A percentile compares a stretch with the other conserved stretches of the same genome.
These are phyloP conservation scores for Rhododendron vialii DNA, from an alignment of 148 eudicot species.

Conservation along the genomic window DNA sequence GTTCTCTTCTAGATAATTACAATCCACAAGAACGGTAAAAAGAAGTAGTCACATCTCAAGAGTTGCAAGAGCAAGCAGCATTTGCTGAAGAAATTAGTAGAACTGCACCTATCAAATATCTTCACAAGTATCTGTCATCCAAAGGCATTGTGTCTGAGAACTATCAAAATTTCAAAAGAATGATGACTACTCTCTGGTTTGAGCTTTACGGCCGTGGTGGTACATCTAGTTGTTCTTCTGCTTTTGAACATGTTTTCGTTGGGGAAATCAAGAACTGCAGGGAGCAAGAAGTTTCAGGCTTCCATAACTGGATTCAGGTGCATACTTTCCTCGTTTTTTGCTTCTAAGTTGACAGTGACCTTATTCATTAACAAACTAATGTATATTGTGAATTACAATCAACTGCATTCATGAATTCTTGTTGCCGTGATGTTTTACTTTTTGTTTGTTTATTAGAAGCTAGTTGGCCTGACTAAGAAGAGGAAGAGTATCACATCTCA, in stretches of 20 bases:
- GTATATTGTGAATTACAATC: background rate
- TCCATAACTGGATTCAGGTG: constrained; percentile 99
- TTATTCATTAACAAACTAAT: background rate
- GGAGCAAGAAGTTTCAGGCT: constrained; percentile 81
- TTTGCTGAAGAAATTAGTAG: constrained; percentile 94
- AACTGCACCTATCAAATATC: constrained; percentile 91
- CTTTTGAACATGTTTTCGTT: constrained; percentile 98
- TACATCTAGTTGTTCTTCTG: constrained; percentile 65
- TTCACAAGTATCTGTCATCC: constrained; percentile 62
- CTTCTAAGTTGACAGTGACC: background rate
- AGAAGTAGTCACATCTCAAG: constrained; percentile 74
- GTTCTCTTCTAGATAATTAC: constrained; percentile 85
- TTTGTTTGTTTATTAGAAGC: background rate
- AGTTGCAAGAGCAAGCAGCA: constrained; percentile 78
- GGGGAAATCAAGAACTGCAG: constrained; percentile 87
- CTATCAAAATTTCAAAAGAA: constrained; percentile 61
- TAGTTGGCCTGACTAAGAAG: background rate
- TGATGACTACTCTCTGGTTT: constrained; percentile 79
- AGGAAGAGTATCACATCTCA: background rate
- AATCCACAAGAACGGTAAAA: constrained; percentile 79
- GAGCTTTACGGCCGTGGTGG: constrained; percentile 90
- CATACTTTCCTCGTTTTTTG: background rate
- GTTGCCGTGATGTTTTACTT: background rate
- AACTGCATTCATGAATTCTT: background rate
- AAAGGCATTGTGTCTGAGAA: constrained; percentile 42